Evolutionary conservation across 805 yeast genomes (phyloP).

Genomic region (Saturnispora gosingensis): DNA sequence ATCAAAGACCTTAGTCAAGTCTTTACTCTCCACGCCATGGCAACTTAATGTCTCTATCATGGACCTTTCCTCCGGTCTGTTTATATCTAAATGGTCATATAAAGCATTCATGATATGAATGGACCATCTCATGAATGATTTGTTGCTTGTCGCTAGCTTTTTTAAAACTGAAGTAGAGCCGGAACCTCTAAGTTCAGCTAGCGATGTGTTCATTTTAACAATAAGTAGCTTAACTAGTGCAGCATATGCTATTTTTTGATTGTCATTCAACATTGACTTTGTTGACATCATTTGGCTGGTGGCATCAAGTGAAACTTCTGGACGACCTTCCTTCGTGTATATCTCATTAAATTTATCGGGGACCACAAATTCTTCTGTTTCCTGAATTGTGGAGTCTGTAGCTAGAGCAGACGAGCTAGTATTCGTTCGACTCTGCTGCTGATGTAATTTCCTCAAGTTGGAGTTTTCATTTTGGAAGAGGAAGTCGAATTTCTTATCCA

Average conservation of each 20-base stretch:
- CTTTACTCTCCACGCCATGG: constrained; percentile 73
- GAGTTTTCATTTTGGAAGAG: constrained; percentile 32
- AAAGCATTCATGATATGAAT: constrained; percentile 58
- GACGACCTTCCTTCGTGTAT: constrained; percentile 16
- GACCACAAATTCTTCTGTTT: constrained; percentile 11
- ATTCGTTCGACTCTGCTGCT: constrained; percentile 2
- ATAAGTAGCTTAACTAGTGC: constrained; percentile 71
- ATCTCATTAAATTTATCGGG: constrained; percentile 21
- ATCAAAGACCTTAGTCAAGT: constrained; percentile 55
- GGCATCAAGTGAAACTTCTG: constrained; percentile 35
- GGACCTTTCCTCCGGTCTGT: constrained; percentile 54
- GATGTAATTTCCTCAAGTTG: constrained; percentile 25
- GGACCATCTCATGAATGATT: constrained; percentile 80
- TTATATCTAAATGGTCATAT: constrained; percentile 72
- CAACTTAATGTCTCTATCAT: constrained; percentile 83
- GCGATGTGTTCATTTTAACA: constrained; percentile 73
- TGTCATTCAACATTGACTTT: constrained; percentile 66
- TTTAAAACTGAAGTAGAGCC: constrained; percentile 47
- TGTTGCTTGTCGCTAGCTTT: constrained; percentile 57
- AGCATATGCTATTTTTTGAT: constrained; percentile 85
- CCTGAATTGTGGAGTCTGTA: background rate
- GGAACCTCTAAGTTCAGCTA: constrained; percentile 51
- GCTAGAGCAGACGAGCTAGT: constrained; percentile 6
- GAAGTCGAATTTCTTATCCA: constrained; percentile 45
- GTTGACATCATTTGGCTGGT: constrained; percentile 70